Evolutionary conservation across 768 basidiomycete species (phyloP), one percentile per base, ranked within the genome.

Genomic region (Mycena chlorophos): DNA sequence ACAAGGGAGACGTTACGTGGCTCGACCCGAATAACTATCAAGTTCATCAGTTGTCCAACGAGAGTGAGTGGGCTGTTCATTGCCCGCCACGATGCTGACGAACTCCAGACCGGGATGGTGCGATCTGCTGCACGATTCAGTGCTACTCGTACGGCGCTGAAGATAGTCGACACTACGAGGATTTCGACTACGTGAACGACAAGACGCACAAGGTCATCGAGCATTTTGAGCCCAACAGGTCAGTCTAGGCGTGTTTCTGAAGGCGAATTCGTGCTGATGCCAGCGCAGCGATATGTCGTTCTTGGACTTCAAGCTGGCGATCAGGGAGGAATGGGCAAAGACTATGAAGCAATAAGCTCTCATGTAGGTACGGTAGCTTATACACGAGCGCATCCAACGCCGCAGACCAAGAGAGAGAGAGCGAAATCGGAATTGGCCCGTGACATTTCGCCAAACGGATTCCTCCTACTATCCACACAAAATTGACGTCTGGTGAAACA

Each of bases 1-100:
- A 56, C 25, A 59, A 59, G 20, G 57, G 61, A 3, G 55, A 61
- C 43, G 46, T 64, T 25, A 64, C 63, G 16, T 64, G 63, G 63
- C 29, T 64, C 22, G 53, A 46, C 23, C 60, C 56, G 3, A 43
- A 64, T 13, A 58, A 56, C 61, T 64, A 62, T 37, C 63, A 64
- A 52, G 52, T 64, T 26, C 61, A 61, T 51, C 57, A 54, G 49
- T 48, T 64, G 43, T 52, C 51, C n/a, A 52, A 45, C 26, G 30
- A 52, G 19, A 45, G 42, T 45, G 23, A 23, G 40, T 22, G 3
- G 20, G 40, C 22, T 42, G 10, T 37, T 37, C n/a, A n/a, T 37
- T 42, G 8, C 8, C 22, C 13, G 8, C 6, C n/a, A 22, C 13
- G 8, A 42, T 6, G 8, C n/a, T 22, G 13, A 8, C 13, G 6